A percentile compares a stretch with the other conserved stretches of the same genome.
These are phyloP conservation scores for Lodderomyces metapsilosis DNA, from an alignment of 1,139 yeast genomes.

Conservation along the genomic window DNA sequence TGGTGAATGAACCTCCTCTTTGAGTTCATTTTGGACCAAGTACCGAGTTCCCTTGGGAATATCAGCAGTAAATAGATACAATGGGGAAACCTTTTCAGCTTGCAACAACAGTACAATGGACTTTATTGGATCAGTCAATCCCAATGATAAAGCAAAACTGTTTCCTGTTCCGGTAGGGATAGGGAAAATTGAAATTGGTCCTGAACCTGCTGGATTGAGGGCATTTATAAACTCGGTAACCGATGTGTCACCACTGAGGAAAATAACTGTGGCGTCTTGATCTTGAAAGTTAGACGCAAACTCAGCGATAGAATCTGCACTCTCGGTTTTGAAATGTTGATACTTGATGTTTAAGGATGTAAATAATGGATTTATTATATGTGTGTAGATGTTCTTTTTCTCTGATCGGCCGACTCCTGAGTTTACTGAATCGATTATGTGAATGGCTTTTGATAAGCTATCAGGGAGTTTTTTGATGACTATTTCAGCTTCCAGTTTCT, in stretches of 20 bases:
- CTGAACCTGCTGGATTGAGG: conserved; percentile 18
- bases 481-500: neutral
- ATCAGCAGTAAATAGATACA: conserved; percentile 53
- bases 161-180: conserved; percentile 89
- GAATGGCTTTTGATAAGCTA: conserved; percentile 10
- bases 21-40: conserved; percentile 22
- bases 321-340: conserved; percentile 38
- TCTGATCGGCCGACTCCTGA: conserved; percentile 55
- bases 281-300: conserved; percentile 29
- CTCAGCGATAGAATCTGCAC: conserved; percentile 29
- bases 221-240: conserved; percentile 72
- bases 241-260: conserved; percentile 87
- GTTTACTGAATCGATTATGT: conserved; percentile 50
- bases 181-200: conserved; percentile 36
- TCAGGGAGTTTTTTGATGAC: conserved; percentile 7
- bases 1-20: conserved; percentile 19
- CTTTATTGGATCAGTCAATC: conserved; percentile 35
- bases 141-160: conserved; percentile 67
- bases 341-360: conserved; percentile 32
- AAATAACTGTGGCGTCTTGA: conserved; percentile 42
- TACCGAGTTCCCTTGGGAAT: conserved; percentile 50
- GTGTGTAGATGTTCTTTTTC: conserved; percentile 37
- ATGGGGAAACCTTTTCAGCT: conserved; percentile 22
- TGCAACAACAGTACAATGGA: conserved; percentile 45
- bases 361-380: conserved; percentile 48